A percentile compares a stretch with the other conserved stretches of the same genome.
Conservation (phyloP, 768 basidiomycete species). For the Pholiota conissans region DNA sequence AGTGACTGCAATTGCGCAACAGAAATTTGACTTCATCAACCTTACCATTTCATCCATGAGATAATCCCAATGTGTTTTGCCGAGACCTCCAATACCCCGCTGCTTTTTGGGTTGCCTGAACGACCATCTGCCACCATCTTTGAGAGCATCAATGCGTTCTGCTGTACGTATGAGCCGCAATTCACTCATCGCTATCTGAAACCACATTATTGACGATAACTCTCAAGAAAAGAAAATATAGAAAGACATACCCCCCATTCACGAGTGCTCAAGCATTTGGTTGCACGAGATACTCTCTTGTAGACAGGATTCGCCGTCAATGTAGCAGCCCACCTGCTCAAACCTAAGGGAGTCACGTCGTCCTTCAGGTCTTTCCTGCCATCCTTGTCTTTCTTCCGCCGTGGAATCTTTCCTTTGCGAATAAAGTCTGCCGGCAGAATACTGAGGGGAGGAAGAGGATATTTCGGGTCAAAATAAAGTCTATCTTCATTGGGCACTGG, state of each 20-base stretch:
- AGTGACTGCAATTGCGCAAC: conserved; percentile 12
- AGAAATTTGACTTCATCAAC: conserved; percentile 6
- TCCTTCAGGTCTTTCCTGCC: conserved; percentile 52
- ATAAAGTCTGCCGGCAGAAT: conserved; percentile 54
- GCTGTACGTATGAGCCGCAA: conserved; percentile 76
- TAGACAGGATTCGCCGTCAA: conserved; percentile 77
- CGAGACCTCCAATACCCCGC: conserved; percentile 68
- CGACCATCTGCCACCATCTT: conserved; percentile 81
- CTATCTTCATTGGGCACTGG: conserved; percentile 25
- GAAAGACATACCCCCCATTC: conserved; percentile 77
- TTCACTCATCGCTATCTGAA: conserved; percentile 77
- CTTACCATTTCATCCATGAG: conserved; percentile 94
- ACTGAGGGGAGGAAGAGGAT: conserved; percentile 56
- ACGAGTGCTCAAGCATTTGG: conserved; percentile 75
- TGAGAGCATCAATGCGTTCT: conserved; percentile 82
- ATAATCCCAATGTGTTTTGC: conserved; percentile 94
- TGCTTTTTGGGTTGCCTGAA: conserved; percentile 96
- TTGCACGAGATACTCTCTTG: conserved; percentile 65
- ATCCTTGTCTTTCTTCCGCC: conserved; percentile 39
- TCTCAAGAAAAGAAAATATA: neutral
- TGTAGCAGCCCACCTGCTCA: conserved; percentile 73
- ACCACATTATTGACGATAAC: conserved; percentile 1
- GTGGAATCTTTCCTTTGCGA: conserved; percentile 36
- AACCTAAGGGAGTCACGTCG: conserved; percentile 65
- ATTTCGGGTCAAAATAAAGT: conserved; percentile 44